A percentile compares a stretch with the other conserved stretches of the same genome.
phyloP scores from a whole-genome alignment of 2,329 filamentous ascomycete genomes.

The Colletotrichum salicis region DNA sequence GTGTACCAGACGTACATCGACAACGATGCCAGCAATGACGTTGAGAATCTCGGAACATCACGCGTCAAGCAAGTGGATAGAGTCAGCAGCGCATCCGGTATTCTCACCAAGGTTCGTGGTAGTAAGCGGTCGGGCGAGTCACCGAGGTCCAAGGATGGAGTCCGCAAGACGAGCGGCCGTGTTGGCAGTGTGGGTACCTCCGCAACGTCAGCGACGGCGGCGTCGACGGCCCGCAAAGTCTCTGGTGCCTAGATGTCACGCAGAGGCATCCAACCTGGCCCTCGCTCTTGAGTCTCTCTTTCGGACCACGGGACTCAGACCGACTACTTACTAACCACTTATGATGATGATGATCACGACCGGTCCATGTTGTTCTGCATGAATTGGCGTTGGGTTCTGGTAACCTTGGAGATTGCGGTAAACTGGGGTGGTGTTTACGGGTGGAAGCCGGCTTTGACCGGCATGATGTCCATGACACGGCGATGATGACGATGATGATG shows the following conservation, averaged over 20 bases:
- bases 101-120: conserved; percentile 73
- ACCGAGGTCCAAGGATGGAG: conserved; percentile 63
- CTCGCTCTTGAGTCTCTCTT: conserved; percentile 22
- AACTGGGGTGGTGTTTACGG: conserved; percentile 32
- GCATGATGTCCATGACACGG: conserved; percentile 33
- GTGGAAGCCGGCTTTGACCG: conserved; percentile 23
- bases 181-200: conserved; percentile 66
- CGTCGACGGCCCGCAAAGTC: conserved; percentile 63
- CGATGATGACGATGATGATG: conserved; percentile 26
- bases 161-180: conserved; percentile 74
- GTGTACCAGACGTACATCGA: conserved; percentile 69
- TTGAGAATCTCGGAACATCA: conserved; percentile 73
- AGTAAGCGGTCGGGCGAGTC: conserved; percentile 66
- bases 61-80: conserved; percentile 68
- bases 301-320: conserved; percentile 5
- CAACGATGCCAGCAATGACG: conserved; percentile 75
- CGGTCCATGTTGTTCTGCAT: conserved; percentile 55
- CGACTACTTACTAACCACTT: conserved; percentile 41
- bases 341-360: conserved; percentile 59
- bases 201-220: conserved; percentile 53
- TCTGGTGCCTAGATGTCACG: conserved; percentile 53
- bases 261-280: conserved; percentile 37
- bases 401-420: conserved; percentile 31
- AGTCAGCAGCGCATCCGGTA: conserved; percentile 63
- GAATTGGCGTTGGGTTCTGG: conserved; percentile 52